These are phyloP conservation scores for Symbiodinium pilosum DNA, from an alignment of 73 alveolate genomes.

Conservation along the genomic window DNA sequence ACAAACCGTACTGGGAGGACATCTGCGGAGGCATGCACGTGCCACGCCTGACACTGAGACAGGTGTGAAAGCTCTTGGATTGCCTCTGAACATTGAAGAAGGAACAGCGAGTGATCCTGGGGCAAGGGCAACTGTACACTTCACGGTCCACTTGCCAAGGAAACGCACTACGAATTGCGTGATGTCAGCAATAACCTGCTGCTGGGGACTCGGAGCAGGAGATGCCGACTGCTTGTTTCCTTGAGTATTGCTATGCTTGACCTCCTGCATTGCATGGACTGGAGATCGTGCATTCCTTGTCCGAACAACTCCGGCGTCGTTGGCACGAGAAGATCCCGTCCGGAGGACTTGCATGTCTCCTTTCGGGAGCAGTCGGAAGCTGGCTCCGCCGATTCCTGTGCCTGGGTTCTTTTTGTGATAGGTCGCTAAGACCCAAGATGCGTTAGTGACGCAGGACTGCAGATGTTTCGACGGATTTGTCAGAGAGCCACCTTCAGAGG, in stretches of 20 bases:
- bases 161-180: constrained; percentile 35
- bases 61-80: not conserved
- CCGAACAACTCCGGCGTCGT: constrained; percentile 70
- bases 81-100: not conserved
- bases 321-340: not conserved
- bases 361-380: not conserved
- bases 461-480: constrained; percentile 25
- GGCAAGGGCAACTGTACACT: no score
- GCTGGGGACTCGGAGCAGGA: constrained; percentile 9
- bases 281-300: constrained; percentile 49
- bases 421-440: no score
- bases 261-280: not conserved
- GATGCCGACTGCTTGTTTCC: no score
- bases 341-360: not conserved
- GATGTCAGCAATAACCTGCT: constrained; percentile 21
- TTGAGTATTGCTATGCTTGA: not conserved
- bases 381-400: not conserved
- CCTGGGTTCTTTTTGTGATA: no score
- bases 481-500: constrained; percentile 3
- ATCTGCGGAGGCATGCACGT: not conserved
- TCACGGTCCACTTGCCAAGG: no score
- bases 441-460: constrained; percentile 43
- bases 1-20: constrained; percentile 2
- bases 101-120: not conserved
- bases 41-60: not conserved